phyloP scores from a whole-genome alignment of 73 alveolate species.

The Stentor roeselii region DNA sequence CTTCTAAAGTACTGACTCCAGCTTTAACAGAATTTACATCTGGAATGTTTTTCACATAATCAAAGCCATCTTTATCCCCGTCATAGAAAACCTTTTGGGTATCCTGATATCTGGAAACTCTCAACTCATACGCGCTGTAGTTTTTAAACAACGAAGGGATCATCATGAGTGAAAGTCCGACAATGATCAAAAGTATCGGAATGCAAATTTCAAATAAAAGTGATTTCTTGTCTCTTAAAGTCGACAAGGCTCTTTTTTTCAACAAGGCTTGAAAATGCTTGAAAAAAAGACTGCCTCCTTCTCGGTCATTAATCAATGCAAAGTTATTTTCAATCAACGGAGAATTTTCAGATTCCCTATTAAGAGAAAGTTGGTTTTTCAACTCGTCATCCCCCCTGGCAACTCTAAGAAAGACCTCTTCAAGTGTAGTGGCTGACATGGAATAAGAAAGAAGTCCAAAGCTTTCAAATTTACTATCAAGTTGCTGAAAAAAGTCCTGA shows the following conservation, averaged over 20 bases:
- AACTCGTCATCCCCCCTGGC: constrained; percentile 49
- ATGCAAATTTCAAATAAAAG: constrained; percentile 72
- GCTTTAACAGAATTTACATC: neutral
- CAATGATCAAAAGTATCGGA: constrained; percentile 72
- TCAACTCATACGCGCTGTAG: neutral
- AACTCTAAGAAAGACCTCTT: constrained; percentile 95
- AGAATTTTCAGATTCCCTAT: neutral
- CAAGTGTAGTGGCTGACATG: constrained; percentile 90
- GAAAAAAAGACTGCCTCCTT: constrained; percentile 37
- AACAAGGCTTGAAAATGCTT: constrained; percentile 68
- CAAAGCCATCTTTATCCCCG: neutral
- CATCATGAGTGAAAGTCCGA: constrained; percentile 62
- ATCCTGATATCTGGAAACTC: constrained; percentile 7
- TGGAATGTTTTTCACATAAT: neutral
- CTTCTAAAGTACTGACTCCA: neutral
- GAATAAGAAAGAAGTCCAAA: constrained; percentile 85
- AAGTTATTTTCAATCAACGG: constrained; percentile 1
- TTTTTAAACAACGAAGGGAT: constrained; percentile 30
- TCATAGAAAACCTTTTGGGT: neutral
- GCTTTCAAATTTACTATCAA: constrained; percentile 57
- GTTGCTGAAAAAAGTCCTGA: constrained; percentile 61
- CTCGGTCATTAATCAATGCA: neutral
- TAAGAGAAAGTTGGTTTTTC: constrained; percentile 16
- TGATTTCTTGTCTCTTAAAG: constrained; percentile 74
- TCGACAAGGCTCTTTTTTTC: constrained; percentile 66